Evolutionary conservation across 2,329 filamentous ascomycete species (phyloP).

Genomic region (Trichoderma arundinaceum): DNA sequence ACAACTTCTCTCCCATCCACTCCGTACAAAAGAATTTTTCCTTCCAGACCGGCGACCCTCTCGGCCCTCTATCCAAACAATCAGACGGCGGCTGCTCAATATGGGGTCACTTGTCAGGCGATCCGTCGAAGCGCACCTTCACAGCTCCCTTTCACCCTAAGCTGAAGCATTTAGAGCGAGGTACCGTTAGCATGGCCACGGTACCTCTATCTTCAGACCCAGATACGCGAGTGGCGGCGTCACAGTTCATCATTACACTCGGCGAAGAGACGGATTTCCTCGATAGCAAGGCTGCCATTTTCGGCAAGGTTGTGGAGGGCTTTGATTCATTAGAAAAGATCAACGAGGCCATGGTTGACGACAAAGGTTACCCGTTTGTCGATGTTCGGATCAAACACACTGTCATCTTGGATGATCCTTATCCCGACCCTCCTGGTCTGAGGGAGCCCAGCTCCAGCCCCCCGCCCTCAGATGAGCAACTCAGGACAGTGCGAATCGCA

Average conservation of each 20-base stretch:
- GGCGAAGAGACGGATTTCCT: slow-evolving; percentile 88
- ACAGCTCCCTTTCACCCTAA: slow-evolving; percentile 84
- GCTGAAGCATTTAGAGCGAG: slow-evolving; percentile 84
- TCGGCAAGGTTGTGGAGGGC: slow-evolving; percentile 93
- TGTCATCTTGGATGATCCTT: slow-evolving; percentile 89
- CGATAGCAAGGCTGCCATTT: slow-evolving; percentile 92
- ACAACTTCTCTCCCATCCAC: slow-evolving; percentile 94
- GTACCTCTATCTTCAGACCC: slow-evolving; percentile 76
- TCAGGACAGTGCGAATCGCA: slow-evolving; percentile 88
- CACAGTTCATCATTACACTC: slow-evolving; percentile 92
- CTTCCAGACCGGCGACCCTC: slow-evolving; percentile 93
- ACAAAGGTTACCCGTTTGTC: slow-evolving; percentile 83
- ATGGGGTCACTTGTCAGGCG: slow-evolving; percentile 79
- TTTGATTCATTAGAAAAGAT: slow-evolving; percentile 94
- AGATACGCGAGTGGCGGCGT: slow-evolving; percentile 81
- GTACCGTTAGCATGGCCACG: slow-evolving; percentile 98
- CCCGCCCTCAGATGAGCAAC: slow-evolving; percentile 79
- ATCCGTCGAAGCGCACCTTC: slow-evolving; percentile 75
- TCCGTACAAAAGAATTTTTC: slow-evolving; percentile 94
- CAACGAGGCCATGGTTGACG: slow-evolving; percentile 86
- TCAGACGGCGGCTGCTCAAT: slow-evolving; percentile 94
- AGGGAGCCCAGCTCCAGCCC: slow-evolving; percentile 81
- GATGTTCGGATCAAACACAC: slow-evolving; percentile 96
- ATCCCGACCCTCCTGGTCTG: slow-evolving; percentile 78
- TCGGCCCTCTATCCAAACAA: slow-evolving; percentile 80